phyloP scores from a whole-genome alignment of 2,329 filamentous ascomycete species.

The Penicillium sp. region DNA sequence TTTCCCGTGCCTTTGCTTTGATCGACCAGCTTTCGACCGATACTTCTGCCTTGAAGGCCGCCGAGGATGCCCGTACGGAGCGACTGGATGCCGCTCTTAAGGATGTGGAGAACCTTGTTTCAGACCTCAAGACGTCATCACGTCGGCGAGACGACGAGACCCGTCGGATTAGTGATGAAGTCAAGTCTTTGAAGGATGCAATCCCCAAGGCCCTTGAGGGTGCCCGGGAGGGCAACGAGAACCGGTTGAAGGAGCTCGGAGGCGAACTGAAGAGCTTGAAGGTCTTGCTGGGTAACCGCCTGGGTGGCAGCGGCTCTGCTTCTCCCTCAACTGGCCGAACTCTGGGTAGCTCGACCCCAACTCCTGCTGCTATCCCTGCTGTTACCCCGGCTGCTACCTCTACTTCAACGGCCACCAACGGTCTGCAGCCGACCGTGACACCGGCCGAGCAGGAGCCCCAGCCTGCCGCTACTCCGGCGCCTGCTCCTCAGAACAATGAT shows the following conservation, averaged over 20 bases:
- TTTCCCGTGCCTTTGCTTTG: slow-evolving; percentile 83
- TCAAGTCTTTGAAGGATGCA: slow-evolving; percentile 72
- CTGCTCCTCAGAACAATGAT: slow-evolving; percentile 32
- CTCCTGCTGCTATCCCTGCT: slow-evolving; percentile 21
- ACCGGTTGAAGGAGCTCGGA: slow-evolving; percentile 75
- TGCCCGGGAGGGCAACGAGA: slow-evolving; percentile 79
- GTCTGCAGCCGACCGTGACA: slow-evolving; percentile 27
- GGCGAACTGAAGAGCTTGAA: slow-evolving; percentile 88
- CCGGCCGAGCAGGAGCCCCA: slow-evolving; percentile 29
- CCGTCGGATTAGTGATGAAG: slow-evolving; percentile 78
- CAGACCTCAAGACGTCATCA: slow-evolving; percentile 74
- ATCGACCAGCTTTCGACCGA: slow-evolving; percentile 90
- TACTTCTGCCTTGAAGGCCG: slow-evolving; percentile 78
- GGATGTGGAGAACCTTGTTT: slow-evolving; percentile 79
- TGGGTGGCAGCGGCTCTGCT: slow-evolving; percentile 39
- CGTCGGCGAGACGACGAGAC: slow-evolving; percentile 82
- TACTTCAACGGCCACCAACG: slow-evolving; percentile 24
- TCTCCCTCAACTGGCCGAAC: slow-evolving; percentile 32
- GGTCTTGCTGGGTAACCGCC: slow-evolving; percentile 67
- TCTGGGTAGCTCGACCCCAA: slow-evolving; percentile 23
- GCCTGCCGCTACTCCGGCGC: slow-evolving; percentile 25
- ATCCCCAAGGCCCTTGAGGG: slow-evolving; percentile 86
- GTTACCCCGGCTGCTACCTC: slow-evolving; percentile 18
- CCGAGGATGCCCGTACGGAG: slow-evolving; percentile 78
- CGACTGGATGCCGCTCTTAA: slow-evolving; percentile 74